Evolutionary conservation across 1,284 basidiomycete species (phyloP).

Genomic region (Pseudozyma thailandica): DNA sequence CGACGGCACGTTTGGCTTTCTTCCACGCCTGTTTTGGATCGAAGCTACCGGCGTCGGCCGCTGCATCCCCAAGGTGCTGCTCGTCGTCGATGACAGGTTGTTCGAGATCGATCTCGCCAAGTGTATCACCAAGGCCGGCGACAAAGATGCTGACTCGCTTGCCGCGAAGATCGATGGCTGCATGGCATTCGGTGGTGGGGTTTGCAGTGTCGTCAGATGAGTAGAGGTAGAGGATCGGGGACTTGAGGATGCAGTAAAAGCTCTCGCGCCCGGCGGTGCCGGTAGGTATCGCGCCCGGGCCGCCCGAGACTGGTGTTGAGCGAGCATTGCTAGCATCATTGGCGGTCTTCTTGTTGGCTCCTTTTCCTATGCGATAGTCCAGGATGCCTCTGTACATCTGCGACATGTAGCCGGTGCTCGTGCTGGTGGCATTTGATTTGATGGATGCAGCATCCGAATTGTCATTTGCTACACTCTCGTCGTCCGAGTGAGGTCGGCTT

Average conservation of each 20-base stretch:
- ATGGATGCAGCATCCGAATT: slow-evolving; percentile 8
- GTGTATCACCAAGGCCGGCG: slow-evolving; percentile 55
- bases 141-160: slow-evolving; percentile 64
- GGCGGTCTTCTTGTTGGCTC: slow-evolving; percentile 16
- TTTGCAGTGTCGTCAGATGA: slow-evolving; percentile 56
- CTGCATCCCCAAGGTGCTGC: slow-evolving; percentile 16
- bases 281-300: slow-evolving; percentile 15
- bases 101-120: slow-evolving; percentile 53
- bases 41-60: slow-evolving; percentile 13
- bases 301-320: slow-evolving; percentile 10
- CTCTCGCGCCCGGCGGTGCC: slow-evolving; percentile 44
- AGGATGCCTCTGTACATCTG: slow-evolving; percentile 62
- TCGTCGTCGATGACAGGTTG: slow-evolving; percentile 13
- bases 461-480: slow-evolving; percentile 12
- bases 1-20: slow-evolving; percentile 42
- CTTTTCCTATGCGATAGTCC: slow-evolving; percentile 49
- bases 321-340: slow-evolving; percentile 9
- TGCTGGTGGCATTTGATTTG: slow-evolving; percentile 3
- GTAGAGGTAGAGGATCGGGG: slow-evolving; percentile 65
- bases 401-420: slow-evolving; percentile 54
- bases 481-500: slow-evolving; percentile 19
- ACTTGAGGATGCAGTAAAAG: slow-evolving; percentile 63
- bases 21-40: slow-evolving; percentile 28
- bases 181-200: slow-evolving; percentile 60
- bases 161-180: slow-evolving; percentile 62